phyloP scores from a whole-genome alignment of 2,329 filamentous ascomycete species.

The Akanthomyces muscarius region DNA sequence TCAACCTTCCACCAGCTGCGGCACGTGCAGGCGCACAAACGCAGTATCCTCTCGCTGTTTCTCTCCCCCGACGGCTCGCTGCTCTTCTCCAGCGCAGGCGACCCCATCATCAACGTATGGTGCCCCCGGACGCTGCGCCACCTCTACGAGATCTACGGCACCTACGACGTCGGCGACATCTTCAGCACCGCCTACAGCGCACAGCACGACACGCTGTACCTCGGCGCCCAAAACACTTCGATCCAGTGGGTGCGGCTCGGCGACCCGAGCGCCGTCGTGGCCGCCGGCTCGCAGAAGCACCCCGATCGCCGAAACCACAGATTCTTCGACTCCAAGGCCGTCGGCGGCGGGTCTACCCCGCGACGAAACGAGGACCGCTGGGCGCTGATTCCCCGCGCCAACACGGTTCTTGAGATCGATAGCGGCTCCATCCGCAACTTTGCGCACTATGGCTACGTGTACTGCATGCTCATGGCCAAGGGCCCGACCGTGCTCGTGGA shows the following conservation, averaged over 20 bases:
- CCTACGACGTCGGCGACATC: conserved; percentile 90
- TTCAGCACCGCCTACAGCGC: conserved; percentile 91
- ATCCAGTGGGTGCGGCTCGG: conserved; percentile 88
- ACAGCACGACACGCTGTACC: conserved; percentile 75
- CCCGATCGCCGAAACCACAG: conserved; percentile 74
- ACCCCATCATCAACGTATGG: conserved; percentile 95
- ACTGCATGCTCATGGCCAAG: conserved; percentile 85
- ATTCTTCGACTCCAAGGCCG: conserved; percentile 89
- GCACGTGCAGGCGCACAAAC: conserved; percentile 82
- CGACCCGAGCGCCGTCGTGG: conserved; percentile 56
- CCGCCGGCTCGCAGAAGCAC: conserved; percentile 62
- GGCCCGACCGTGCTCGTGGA: conserved; percentile 65
- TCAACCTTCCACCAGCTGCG: conserved; percentile 78
- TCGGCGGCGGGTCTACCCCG: conserved; percentile 76
- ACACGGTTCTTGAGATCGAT: conserved; percentile 71
- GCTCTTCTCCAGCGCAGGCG: conserved; percentile 88
- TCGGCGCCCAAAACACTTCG: conserved; percentile 89
- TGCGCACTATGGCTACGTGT: conserved; percentile 92
- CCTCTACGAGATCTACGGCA: conserved; percentile 86
- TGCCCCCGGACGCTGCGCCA: conserved; percentile 69
- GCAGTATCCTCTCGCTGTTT: conserved; percentile 82
- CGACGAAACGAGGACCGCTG: conserved; percentile 60
- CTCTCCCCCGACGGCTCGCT: conserved; percentile 70
- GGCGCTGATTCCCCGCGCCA: conserved; percentile 49
- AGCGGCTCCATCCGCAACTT: conserved; percentile 78